Conservation (phyloP, 768 basidiomycete genomes). For the Hortiboletus flavorubellus region DNA sequence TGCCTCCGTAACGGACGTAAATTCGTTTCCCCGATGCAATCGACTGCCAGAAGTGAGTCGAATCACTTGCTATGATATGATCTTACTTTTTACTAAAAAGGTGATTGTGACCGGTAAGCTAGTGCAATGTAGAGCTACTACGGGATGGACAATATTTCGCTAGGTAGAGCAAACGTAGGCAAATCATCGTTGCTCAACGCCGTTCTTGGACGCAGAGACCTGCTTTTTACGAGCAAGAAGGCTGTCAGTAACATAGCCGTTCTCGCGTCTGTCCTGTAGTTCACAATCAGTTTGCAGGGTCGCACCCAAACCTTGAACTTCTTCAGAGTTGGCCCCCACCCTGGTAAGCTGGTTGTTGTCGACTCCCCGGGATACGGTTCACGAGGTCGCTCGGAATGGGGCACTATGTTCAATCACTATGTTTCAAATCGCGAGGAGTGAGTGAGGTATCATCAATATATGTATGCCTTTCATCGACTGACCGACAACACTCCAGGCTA, state of each 20-base stretch:
- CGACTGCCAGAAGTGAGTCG: slow-evolving; percentile 30
- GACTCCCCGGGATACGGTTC: slow-evolving; percentile 81
- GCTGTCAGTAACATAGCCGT: slow-evolving; percentile 49
- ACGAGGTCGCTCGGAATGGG: slow-evolving; percentile 75
- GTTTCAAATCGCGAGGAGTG: slow-evolving; percentile 58
- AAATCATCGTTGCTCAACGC: slow-evolving; percentile 75
- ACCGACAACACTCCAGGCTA: slow-evolving; percentile 40
- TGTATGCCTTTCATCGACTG: not conserved
- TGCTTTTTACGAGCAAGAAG: slow-evolving; percentile 66
- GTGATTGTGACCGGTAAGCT: slow-evolving; percentile 28
- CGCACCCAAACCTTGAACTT: slow-evolving; percentile 72
- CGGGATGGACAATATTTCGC: not conserved
- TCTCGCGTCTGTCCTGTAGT: not conserved
- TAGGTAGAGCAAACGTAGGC: slow-evolving; percentile 76
- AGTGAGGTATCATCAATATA: slow-evolving; percentile 22
- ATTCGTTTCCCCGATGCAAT: slow-evolving; percentile 17
- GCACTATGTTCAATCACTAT: slow-evolving; percentile 63
- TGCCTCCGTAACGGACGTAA: slow-evolving; percentile 14
- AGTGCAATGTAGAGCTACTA: not conserved
- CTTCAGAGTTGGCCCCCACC: slow-evolving; percentile 56
- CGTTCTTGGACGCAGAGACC: slow-evolving; percentile 52
- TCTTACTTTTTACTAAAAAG: slow-evolving; percentile 12
- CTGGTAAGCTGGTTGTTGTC: slow-evolving; percentile 61
- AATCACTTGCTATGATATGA: not conserved
- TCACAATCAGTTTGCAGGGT: slow-evolving; percentile 43